Evolutionary conservation across 768 basidiomycete genomes (phyloP).

Genomic region (Pleurotus tuber-regium): DNA sequence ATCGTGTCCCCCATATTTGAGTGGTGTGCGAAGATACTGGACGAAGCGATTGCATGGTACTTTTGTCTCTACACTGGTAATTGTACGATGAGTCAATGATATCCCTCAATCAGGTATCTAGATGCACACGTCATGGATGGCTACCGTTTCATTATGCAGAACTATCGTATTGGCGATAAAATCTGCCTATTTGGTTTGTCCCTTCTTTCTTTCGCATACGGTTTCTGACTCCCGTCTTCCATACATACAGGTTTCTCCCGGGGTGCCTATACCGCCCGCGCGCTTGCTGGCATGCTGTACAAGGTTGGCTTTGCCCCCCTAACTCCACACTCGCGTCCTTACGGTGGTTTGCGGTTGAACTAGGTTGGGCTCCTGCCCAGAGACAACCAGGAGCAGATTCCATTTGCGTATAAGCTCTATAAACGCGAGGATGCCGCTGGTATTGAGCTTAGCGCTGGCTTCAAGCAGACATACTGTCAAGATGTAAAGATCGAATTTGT

Average conservation of each 20-base stretch:
- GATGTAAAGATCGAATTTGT: constrained; percentile 74
- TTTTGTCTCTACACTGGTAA: constrained; percentile 17
- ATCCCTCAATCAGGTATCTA: constrained; percentile 50
- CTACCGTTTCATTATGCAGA: constrained; percentile 78
- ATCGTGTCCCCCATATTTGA: constrained; percentile 60
- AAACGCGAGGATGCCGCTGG: constrained; percentile 46
- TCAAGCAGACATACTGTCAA: constrained; percentile 70
- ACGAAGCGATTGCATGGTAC: constrained; percentile 73
- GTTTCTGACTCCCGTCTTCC: neutral
- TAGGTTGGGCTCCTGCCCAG: constrained; percentile 73
- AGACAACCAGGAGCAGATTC: constrained; percentile 66
- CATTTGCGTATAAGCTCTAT: constrained; percentile 76
- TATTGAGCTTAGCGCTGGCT: constrained; percentile 52
- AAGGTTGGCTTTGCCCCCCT: constrained; percentile 57
- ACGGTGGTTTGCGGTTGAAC: too few relatives aligned
- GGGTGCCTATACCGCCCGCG: constrained; percentile 64
- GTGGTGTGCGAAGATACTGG: constrained; percentile 59
- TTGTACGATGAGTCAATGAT: neutral
- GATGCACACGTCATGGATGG: constrained; percentile 72
- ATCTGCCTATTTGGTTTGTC: constrained; percentile 67
- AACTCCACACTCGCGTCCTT: too few relatives aligned
- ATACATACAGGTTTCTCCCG: constrained; percentile 66
- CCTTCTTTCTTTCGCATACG: neutral
- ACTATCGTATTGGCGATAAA: constrained; percentile 69
- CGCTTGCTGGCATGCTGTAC: constrained; percentile 71